Evolutionary conservation across 192 early-diverging fungal species (phyloP), one percentile per base, ranked within the genome.

Genomic region (Mortierella antarctica): DNA sequence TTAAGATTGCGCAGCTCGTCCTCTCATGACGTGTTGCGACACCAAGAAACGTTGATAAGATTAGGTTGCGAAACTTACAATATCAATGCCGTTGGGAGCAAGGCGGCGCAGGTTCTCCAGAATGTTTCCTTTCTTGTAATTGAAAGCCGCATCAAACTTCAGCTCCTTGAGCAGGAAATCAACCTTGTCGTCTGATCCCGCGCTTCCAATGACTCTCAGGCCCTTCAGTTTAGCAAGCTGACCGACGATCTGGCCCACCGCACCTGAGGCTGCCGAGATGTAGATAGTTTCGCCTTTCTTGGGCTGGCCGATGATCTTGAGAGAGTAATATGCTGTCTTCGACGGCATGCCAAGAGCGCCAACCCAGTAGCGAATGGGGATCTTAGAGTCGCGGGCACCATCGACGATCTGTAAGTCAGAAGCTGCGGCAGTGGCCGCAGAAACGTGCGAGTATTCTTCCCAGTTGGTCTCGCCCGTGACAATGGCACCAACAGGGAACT

Each of bases 231-330:
- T 95, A 51, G 90, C 92, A n/a, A 97, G 86, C 81, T 97, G 96
- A 50, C 95, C 93, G 4, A 95, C 74, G 9, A 83, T 17, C 57
- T 83, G 82, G 13, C 86, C 96, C 7, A 96, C 94, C 1, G 93
- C 92, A 46, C 93, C 96, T 11, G 96, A 86, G 0, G 96, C 97
- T 47, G 93, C 94, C 21, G 74, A 83, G n/a, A 78, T 60, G 58
- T 92, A 95, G 11, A 98, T 84, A 0, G 96, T 98, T 67, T 98
- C 95, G 18, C 95, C 95, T 11, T 78, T 72, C 82, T 94, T 93
- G 67, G 94, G 91, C 67, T 94, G 76, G n/a, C 91, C 94, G 20
- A 95, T 73, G 23, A 66, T 73, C 78, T 83, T 59, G 68, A 82
- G 49, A 50, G 58, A 47, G 23, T 77, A 44, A 74, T 71, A 52